A percentile compares a stretch with the other conserved stretches of the same genome.
Conservation (phyloP, 2,329 filamentous ascomycete species). For the Cladosporium sphaerospermum region DNA sequence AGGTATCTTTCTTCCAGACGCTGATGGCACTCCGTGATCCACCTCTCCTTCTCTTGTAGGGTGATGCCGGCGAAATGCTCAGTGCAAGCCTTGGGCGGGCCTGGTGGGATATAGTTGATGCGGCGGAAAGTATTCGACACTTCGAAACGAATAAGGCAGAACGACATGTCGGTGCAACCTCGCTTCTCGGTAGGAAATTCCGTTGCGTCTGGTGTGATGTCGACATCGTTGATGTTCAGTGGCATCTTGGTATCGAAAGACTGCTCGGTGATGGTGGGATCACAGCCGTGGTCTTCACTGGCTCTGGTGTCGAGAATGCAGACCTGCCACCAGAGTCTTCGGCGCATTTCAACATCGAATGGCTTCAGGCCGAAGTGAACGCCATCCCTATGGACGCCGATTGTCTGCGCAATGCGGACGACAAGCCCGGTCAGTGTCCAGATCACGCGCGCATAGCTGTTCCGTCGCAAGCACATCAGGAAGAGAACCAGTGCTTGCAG, state of each 20-base stretch:
- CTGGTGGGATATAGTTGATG: conserved; percentile 40
- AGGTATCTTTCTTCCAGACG: conserved; percentile 46
- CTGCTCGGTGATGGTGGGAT: conserved; percentile 52
- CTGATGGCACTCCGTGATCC: conserved; percentile 44
- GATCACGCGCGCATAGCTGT: conserved; percentile 44
- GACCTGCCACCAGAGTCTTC: conserved; percentile 56
- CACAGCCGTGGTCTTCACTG: conserved; percentile 58
- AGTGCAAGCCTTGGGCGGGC: conserved; percentile 35
- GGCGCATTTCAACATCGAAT: conserved; percentile 55
- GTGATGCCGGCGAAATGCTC: conserved; percentile 40
- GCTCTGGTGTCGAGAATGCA: conserved; percentile 54
- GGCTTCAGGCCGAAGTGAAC: conserved; percentile 49
- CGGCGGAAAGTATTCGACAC: conserved; percentile 43
- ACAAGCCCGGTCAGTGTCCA: conserved; percentile 56
- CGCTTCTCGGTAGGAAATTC: conserved; percentile 42
- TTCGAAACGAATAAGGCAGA: conserved; percentile 49
- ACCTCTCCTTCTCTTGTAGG: conserved; percentile 43
- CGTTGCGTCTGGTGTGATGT: conserved; percentile 45
- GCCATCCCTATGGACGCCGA: conserved; percentile 57
- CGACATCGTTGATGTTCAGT: conserved; percentile 51
- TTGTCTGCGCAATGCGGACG: conserved; percentile 53
- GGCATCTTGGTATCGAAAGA: conserved; percentile 57
- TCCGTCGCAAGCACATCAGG: conserved; percentile 50
- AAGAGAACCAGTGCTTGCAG: conserved; percentile 59
- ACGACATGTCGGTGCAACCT: conserved; percentile 54